Conservation (phyloP, 2,329 filamentous ascomycete genomes). For the Hypoxylon sp. region DNA sequence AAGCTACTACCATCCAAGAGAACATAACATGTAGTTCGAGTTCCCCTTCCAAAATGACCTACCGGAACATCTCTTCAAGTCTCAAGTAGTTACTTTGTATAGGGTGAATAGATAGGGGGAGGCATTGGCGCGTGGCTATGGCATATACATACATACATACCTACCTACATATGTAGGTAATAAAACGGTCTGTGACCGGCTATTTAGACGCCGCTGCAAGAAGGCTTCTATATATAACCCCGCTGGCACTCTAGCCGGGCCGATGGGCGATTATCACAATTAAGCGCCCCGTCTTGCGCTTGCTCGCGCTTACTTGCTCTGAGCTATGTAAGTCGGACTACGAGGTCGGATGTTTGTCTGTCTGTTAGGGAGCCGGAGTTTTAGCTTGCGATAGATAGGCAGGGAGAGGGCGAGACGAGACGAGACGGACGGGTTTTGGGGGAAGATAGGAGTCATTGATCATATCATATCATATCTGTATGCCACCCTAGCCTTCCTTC, state of each 20-base stretch:
- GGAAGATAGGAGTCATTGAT: constrained; percentile 3
- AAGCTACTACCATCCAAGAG: not conserved
- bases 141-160: constrained; percentile 7
- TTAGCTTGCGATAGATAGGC: constrained; percentile 14
- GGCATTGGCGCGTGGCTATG: constrained; percentile 12
- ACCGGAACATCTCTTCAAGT: not conserved
- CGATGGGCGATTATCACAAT: constrained; percentile 6
- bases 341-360: not conserved
- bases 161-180: not conserved
- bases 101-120: not conserved
- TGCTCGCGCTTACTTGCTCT: constrained; percentile 14
- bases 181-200: constrained; percentile 15
- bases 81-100: not conserved
- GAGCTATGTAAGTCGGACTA: constrained; percentile 10
- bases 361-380: not conserved
- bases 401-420: not conserved
- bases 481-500: not conserved
- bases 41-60: not conserved
- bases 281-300: constrained; percentile 10
- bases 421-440: constrained; percentile 5
- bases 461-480: constrained; percentile 14
- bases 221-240: constrained; percentile 19
- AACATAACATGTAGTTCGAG: not conserved
- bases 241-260: constrained; percentile 17
- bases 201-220: constrained; percentile 16